A percentile compares a stretch with the other conserved stretches of the same genome.
Conservation (phyloP, 306 rosid species). For the Lathyrus oleraceus region DNA sequence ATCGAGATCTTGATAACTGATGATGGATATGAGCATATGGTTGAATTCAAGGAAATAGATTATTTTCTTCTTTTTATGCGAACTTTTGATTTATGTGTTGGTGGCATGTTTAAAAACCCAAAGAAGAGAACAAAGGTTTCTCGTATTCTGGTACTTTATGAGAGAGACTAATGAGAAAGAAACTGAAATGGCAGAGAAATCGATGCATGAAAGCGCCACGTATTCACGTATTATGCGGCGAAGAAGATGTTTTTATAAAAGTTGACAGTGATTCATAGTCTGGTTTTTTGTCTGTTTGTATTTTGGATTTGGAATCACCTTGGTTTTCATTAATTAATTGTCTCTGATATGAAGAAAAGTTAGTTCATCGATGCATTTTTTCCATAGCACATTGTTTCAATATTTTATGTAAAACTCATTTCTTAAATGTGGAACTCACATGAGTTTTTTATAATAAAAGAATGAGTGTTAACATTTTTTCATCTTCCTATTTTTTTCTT, state of each 20-base stretch:
- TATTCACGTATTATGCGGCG: constrained; percentile 72
- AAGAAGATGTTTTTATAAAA: constrained; percentile 34
- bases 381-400: not conserved
- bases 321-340: constrained; percentile 31
- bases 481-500: too few relatives aligned
- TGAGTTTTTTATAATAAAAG: too few relatives aligned
- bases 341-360: constrained; percentile 30
- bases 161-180: constrained; percentile 14
- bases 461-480: too few relatives aligned
- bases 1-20: too few relatives aligned
- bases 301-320: constrained; percentile 79
- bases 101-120: not conserved
- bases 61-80: too few relatives aligned
- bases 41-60: constrained; percentile 37
- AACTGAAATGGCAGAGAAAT: constrained; percentile 43
- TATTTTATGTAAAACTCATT: too few relatives aligned
- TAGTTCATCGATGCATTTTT: constrained; percentile 47
- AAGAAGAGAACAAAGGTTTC: constrained; percentile 39
- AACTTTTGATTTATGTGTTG: constrained; percentile 33
- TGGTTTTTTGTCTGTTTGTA: constrained; percentile 48
- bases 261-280: constrained; percentile 52
- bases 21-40: too few relatives aligned
- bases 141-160: constrained; percentile 47
- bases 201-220: constrained; percentile 64
- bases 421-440: too few relatives aligned